A percentile compares a stretch with the other conserved stretches of the same genome.
Evolutionary conservation across 108 stramenopile genomes (phyloP).

Genomic region (Bacterosira constricta): DNA sequence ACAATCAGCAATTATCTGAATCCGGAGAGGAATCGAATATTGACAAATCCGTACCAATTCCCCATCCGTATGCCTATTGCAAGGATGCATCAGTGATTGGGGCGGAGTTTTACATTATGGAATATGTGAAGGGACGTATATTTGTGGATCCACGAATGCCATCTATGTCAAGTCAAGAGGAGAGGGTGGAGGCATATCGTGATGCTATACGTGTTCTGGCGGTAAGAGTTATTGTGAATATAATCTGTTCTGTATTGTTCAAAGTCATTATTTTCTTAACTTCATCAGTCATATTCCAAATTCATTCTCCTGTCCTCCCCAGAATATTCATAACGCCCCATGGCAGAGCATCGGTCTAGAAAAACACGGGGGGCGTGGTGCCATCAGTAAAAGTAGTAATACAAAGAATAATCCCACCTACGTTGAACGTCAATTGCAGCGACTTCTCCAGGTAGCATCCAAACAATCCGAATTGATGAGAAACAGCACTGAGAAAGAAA

Average conservation of each 20-base stretch:
- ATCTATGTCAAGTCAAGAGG: slow-evolving; percentile 32
- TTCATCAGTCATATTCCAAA: too few relatives aligned
- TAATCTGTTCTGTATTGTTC: slow-evolving; percentile 1
- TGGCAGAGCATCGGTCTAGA: slow-evolving; percentile 65
- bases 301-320: background rate
- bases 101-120: slow-evolving; percentile 97
- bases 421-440: slow-evolving; percentile 76
- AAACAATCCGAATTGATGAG: slow-evolving; percentile 67
- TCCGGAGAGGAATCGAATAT: background rate
- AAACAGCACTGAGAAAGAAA: background rate
- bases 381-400: background rate
- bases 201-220: slow-evolving; percentile 81
- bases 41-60: slow-evolving; percentile 80
- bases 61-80: slow-evolving; percentile 84
- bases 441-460: slow-evolving; percentile 66
- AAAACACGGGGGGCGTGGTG: slow-evolving; percentile 67
- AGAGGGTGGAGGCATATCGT: slow-evolving; percentile 69
- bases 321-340: slow-evolving; percentile 69
- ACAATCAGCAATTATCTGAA: slow-evolving; percentile 52
- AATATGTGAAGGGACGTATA: slow-evolving; percentile 89
- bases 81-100: slow-evolving; percentile 78
- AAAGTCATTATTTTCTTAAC: background rate
- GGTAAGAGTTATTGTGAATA: slow-evolving; percentile 27
- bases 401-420: slow-evolving; percentile 13
- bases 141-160: slow-evolving; percentile 92